A percentile compares a stretch with the other conserved stretches of the same genome.
Conservation (phyloP, 2,329 filamentous ascomycete species). For the Teratosphaeria gauchensis region DNA sequence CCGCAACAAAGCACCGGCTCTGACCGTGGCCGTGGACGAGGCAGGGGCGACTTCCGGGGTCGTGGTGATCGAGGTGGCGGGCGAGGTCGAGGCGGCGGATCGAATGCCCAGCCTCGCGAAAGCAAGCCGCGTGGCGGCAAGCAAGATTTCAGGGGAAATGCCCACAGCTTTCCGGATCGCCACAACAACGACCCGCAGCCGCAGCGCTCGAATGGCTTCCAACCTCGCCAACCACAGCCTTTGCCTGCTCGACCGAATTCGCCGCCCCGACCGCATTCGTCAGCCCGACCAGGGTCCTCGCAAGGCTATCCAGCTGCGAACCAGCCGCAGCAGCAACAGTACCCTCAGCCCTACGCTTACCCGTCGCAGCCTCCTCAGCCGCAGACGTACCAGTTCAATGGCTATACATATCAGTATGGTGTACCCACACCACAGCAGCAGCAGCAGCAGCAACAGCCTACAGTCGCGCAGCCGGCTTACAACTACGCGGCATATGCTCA, state of each 20-base stretch:
- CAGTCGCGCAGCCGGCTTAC: background rate
- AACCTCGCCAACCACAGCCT: constrained; percentile 3
- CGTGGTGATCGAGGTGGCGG: constrained; percentile 15
- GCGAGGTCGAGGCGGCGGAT: constrained; percentile 7
- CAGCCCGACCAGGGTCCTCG: background rate
- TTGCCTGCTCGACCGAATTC: constrained; percentile 7
- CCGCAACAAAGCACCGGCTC: constrained; percentile 26
- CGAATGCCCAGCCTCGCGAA: constrained; percentile 7
- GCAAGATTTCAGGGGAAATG: constrained; percentile 9
- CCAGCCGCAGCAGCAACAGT: constrained; percentile 5
- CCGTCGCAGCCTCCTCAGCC: constrained; percentile 75
- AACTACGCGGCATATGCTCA: constrained; percentile 5
- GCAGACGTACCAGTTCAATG: constrained; percentile 89
- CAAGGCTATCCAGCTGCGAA: background rate
- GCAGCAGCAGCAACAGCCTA: background rate
- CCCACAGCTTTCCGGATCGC: constrained; percentile 17
- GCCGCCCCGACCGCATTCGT: constrained; percentile 40
- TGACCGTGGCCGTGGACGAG: constrained; percentile 19
- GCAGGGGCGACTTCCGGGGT: constrained; percentile 16
- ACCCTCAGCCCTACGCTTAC: background rate
- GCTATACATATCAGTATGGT: constrained; percentile 24
- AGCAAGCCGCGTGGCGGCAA: constrained; percentile 4
- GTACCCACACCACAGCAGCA: background rate
- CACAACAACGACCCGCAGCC: constrained; percentile 9
- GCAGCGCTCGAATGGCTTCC: background rate